Evolutionary conservation across 2,329 filamentous ascomycete genomes (phyloP).

Genomic region (Exophiala oligosperma): DNA sequence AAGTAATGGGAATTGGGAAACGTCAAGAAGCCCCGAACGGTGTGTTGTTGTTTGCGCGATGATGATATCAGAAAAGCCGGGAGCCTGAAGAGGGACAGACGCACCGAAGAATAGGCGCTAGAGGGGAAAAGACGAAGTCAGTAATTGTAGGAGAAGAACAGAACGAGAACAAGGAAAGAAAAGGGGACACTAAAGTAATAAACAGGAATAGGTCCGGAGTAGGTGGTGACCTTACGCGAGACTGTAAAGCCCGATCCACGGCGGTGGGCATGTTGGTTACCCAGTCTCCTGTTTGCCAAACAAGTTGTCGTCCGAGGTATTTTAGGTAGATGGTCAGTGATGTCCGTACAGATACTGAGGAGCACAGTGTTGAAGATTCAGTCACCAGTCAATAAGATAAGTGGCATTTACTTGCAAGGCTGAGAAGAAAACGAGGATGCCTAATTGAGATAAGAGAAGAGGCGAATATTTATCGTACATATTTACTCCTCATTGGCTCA

Average conservation of each 20-base stretch:
- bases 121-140: slow-evolving; percentile 20
- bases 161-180: not conserved
- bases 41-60: too few relatives aligned
- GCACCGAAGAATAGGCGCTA: slow-evolving; percentile 65
- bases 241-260: slow-evolving; percentile 67
- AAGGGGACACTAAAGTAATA: not conserved
- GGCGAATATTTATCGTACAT: too few relatives aligned
- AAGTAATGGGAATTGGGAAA: not conserved
- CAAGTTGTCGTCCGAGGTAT: too few relatives aligned
- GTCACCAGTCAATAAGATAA: too few relatives aligned
- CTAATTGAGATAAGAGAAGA: too few relatives aligned
- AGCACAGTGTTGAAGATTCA: too few relatives aligned
- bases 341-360: not conserved
- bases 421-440: not conserved
- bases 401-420: not conserved
- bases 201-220: not conserved
- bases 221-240: slow-evolving; percentile 55
- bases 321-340: not conserved
- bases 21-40: not conserved
- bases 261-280: slow-evolving; percentile 61
- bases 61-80: not conserved
- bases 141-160: slow-evolving; percentile 1
- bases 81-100: slow-evolving; percentile 5
- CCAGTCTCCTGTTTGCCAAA: not conserved
- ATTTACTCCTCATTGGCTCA: too few relatives aligned